phyloP scores from a whole-genome alignment of 2,329 filamentous ascomycete species.

The Alternaria tenuissima region DNA sequence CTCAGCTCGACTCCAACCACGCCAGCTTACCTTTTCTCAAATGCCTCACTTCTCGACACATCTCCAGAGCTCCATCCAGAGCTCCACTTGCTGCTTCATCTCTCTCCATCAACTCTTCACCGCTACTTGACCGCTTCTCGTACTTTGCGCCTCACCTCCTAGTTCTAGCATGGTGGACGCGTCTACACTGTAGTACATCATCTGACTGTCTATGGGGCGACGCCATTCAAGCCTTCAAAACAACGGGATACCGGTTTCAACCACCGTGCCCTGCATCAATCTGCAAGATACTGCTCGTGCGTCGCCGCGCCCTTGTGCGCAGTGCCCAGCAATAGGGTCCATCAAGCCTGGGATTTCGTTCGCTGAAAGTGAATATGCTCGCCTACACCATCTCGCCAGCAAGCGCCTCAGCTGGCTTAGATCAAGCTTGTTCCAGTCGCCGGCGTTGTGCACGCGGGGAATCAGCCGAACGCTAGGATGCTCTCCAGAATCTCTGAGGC shows the following conservation, averaged over 20 bases:
- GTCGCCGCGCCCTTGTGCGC: constrained; percentile 31
- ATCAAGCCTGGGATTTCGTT: constrained; percentile 29
- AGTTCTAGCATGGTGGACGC: constrained; percentile 7
- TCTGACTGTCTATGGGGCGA: constrained; percentile 37
- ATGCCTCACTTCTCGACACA: constrained; percentile 7
- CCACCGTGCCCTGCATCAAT: constrained; percentile 11
- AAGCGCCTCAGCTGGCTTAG: constrained; percentile 45
- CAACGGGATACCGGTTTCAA: constrained; percentile 30
- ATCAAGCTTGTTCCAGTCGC: constrained; percentile 31
- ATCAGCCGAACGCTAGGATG: constrained; percentile 21
- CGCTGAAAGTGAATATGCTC: constrained; percentile 24
- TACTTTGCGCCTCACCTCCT: constrained; percentile 11
- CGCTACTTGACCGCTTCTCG: constrained; percentile 37
- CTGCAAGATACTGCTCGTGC: constrained; percentile 16
- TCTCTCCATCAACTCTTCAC: constrained; percentile 16
- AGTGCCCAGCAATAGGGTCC: constrained; percentile 25
- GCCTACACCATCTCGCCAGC: constrained; percentile 26
- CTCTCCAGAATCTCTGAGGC: constrained; percentile 17
- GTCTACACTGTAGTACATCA: constrained; percentile 34
- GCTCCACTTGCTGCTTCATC: constrained; percentile 10
- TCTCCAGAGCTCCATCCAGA: not conserved
- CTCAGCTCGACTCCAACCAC: not conserved
- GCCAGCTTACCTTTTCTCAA: constrained; percentile 1
- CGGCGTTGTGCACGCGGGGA: constrained; percentile 37
- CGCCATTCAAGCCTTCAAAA: constrained; percentile 20